phyloP scores from a whole-genome alignment of 2,329 filamentous ascomycete genomes.

The Trichophyton schoenleinii region DNA sequence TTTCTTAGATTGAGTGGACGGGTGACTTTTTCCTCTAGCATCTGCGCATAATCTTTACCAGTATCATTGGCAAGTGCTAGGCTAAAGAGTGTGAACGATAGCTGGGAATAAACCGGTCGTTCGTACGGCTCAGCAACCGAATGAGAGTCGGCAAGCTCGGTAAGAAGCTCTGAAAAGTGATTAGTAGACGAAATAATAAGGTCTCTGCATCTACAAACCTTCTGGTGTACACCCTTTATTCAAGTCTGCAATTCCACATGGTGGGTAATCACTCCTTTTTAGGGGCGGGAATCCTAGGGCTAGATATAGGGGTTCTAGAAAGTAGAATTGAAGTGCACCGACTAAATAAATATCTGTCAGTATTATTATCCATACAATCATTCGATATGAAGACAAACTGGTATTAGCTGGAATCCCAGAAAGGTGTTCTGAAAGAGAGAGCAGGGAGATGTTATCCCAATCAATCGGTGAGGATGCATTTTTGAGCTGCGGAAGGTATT shows the following conservation, averaged over 20 bases:
- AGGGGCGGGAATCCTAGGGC: constrained; percentile 28
- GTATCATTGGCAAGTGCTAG: constrained; percentile 23
- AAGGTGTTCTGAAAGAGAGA: constrained; percentile 29
- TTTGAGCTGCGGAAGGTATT: constrained; percentile 26
- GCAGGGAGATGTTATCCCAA: constrained; percentile 30
- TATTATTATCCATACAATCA: neutral
- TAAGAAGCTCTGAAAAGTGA: constrained; percentile 21
- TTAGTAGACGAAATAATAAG: neutral
- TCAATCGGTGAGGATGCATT: constrained; percentile 16
- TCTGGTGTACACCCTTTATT: constrained; percentile 25
- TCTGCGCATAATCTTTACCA: constrained; percentile 17
- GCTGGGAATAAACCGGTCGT: constrained; percentile 32
- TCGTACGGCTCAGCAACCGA: constrained; percentile 23
- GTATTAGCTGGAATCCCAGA: constrained; percentile 30
- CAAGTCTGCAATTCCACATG: constrained; percentile 27
- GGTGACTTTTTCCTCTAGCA: constrained; percentile 18
- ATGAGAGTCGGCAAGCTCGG: constrained; percentile 21
- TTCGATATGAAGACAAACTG: constrained; percentile 4
- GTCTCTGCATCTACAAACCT: constrained; percentile 15
- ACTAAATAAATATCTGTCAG: neutral
- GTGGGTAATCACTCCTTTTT: constrained; percentile 24
- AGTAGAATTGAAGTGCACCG: constrained; percentile 30
- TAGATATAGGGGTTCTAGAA: constrained; percentile 25
- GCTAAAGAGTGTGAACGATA: constrained; percentile 29
- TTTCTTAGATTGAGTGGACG: constrained; percentile 18